Evolutionary conservation across 805 yeast species (phyloP), one percentile per base, ranked within the genome.

Genomic region (Barnettozyma salicaria): DNA sequence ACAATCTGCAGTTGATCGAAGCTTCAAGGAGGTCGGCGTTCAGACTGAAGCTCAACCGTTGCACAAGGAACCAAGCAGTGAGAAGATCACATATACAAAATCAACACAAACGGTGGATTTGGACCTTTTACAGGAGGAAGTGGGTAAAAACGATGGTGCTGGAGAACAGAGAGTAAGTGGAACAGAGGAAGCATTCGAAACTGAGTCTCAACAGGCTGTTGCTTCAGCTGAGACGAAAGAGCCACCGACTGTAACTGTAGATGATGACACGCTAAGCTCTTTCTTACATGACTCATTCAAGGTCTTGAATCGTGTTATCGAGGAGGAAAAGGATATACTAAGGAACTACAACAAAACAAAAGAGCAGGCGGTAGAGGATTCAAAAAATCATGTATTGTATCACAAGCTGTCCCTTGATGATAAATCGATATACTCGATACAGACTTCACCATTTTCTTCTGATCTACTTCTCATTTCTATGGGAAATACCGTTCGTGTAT

Each of bases 251-350:
- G 19, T 22, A 11, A 8, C 23, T 9, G 24, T 43, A 5, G 47
- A 44, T 18, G 38, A 42, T 12, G 34, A 31, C 2, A 29, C 39
- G 10, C 41, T 51, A 13, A 19, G 52, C 1, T 30, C 36, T 2
- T 47, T 53, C 29, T 28, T 55, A 6, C 33, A 48, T 20, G 44
- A 42, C n/a, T 53, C 60, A 0, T 41, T 55, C 31, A 48, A 47
- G 17, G 38, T 47, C 27, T 35, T 55, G 22, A 49, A 49, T 26
- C 49, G 59, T 23, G 45, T 42, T 6, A 51, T 60, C 22, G 45
- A 47, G 6, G 53, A 60, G 23, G 58, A 48, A 19, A 41, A 47
- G 26, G 56, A 59, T 37, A 39, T 53, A 2, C 42, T 60, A 12
- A 38, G 55, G 50, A 13, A 18, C 16, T 36, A 37, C 23, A 16